Conservation (phyloP, 2,329 filamentous ascomycete genomes). For the Cladophialophora exuberans region DNA sequence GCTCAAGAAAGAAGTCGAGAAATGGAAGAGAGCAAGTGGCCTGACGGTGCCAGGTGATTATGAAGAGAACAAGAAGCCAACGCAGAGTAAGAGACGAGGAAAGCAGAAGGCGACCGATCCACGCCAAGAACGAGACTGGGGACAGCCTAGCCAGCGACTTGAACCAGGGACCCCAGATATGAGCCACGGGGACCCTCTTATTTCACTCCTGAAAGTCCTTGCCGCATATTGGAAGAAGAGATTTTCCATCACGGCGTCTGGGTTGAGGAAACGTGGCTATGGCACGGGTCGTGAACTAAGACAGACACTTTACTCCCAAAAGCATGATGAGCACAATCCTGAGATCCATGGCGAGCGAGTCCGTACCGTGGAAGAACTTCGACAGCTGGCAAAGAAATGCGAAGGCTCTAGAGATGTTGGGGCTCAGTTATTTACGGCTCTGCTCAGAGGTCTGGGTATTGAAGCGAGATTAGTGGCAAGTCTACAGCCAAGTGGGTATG, state of each 20-base stretch:
- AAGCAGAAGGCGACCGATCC: conserved; percentile 48
- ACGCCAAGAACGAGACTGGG: conserved; percentile 67
- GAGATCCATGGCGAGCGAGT: conserved; percentile 77
- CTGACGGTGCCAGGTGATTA: conserved; percentile 51
- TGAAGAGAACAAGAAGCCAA: conserved; percentile 31
- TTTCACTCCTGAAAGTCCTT: conserved; percentile 75
- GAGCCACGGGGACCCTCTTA: conserved; percentile 79
- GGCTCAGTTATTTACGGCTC: conserved; percentile 84
- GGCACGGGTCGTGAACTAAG: conserved; percentile 75
- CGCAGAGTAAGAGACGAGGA: conserved; percentile 42
- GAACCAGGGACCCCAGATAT: conserved; percentile 74
- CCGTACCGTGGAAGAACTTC: conserved; percentile 67
- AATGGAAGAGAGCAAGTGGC: conserved; percentile 71
- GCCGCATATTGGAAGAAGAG: conserved; percentile 84
- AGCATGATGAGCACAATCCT: conserved; percentile 63
- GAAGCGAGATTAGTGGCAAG: conserved; percentile 83
- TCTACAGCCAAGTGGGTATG: conserved; percentile 84
- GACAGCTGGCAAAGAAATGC: conserved; percentile 67
- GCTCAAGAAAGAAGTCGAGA: conserved; percentile 72
- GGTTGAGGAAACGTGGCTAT: conserved; percentile 87
- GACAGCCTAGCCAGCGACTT: conserved; percentile 66
- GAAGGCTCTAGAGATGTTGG: conserved; percentile 85
- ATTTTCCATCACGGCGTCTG: conserved; percentile 76
- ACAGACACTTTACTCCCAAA: conserved; percentile 71
- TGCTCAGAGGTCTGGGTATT: conserved; percentile 78